Conservation (phyloP, 2,329 filamentous ascomycete genomes). For the Trichoderma sp. region DNA sequence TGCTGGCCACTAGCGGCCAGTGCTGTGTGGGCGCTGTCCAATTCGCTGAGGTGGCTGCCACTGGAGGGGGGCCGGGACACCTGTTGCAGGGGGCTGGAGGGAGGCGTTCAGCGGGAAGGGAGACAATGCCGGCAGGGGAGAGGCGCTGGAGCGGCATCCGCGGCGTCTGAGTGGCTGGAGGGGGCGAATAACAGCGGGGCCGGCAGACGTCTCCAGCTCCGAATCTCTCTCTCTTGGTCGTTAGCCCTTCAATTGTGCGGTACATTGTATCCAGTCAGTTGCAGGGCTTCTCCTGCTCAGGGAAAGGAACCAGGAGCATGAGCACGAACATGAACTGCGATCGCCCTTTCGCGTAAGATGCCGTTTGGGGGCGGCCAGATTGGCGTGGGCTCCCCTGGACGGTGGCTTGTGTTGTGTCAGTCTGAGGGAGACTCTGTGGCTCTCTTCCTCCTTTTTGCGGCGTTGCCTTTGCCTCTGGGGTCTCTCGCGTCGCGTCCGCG, state of each 20-base stretch:
- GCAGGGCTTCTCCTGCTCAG: neutral
- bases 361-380: conserved; percentile 12
- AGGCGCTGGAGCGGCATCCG: no score
- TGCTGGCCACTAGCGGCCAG: no score
- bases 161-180: conserved; percentile 18
- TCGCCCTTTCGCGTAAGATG: conserved; percentile 13
- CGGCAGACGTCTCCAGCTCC: neutral
- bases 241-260: neutral
- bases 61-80: conserved; percentile 32
- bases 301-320: neutral
- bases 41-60: conserved; percentile 30
- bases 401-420: neutral
- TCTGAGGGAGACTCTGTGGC: neutral
- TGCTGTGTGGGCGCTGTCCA: no score
- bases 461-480: no score
- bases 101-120: conserved; percentile 29
- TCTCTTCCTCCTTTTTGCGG: neutral
- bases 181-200: conserved; percentile 10
- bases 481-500: no score
- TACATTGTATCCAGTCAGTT: no score
- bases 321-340: neutral
- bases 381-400: conserved; percentile 9
- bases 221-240: neutral
- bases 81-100: conserved; percentile 36
- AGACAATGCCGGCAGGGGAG: conserved; percentile 17